These are phyloP conservation scores for Grosmannia penicillata DNA, from an alignment of 2,329 filamentous ascomycete genomes.

Conservation along the genomic window DNA sequence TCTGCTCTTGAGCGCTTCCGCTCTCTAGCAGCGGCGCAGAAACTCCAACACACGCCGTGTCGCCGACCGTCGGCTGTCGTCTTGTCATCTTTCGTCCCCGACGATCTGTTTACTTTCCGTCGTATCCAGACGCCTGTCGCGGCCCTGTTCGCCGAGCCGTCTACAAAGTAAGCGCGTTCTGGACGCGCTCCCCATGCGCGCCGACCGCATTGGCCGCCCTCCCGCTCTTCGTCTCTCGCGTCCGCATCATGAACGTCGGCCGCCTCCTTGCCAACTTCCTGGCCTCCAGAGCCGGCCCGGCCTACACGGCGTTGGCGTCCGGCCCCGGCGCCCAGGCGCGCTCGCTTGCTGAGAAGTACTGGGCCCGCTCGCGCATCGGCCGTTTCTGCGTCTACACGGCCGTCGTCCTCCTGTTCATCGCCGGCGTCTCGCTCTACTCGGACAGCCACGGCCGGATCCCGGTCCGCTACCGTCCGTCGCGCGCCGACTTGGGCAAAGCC, in stretches of 20 bases:
- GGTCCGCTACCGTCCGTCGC: neutral
- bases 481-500: conserved; percentile 2
- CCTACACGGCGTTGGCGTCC: neutral
- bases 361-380: neutral
- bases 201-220: neutral
- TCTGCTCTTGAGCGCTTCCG: too few species aligned
- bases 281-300: neutral
- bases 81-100: too few species aligned
- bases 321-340: neutral
- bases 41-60: too few species aligned
- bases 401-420: neutral
- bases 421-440: neutral
- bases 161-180: too few species aligned
- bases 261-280: neutral
- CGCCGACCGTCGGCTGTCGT: too few species aligned
- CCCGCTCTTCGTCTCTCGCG: neutral
- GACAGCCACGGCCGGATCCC: neutral
- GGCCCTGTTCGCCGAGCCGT: too few species aligned
- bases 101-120: too few species aligned
- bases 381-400: neutral
- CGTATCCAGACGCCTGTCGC: too few species aligned
- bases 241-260: neutral
- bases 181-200: neutral
- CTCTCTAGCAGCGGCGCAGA: too few species aligned
- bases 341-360: neutral